A percentile compares a stretch with the other conserved stretches of the same genome.
phyloP scores from a whole-genome alignment of 352 stramenopile genomes.

The Aphanomyces invadans region DNA sequence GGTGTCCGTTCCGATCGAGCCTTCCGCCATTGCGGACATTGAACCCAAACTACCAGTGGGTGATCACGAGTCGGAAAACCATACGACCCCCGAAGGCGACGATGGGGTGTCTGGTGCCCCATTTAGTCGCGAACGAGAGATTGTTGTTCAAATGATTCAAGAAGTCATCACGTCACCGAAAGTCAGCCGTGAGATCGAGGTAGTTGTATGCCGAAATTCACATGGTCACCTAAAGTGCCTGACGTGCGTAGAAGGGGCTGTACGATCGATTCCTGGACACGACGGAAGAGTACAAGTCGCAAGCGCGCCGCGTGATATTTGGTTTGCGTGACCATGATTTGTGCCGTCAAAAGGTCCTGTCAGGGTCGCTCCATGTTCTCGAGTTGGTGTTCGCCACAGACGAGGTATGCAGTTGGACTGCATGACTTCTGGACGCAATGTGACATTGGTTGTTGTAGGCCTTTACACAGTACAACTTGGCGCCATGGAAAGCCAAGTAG shows the following conservation, averaged over 20 bases:
- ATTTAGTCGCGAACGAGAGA: constrained; percentile 1
- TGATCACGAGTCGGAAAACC: not conserved
- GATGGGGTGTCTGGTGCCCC: not conserved
- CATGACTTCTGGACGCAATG: not conserved
- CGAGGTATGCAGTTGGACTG: constrained; percentile 35
- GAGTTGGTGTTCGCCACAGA: constrained; percentile 69
- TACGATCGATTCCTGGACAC: constrained; percentile 79
- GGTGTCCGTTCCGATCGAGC: not conserved
- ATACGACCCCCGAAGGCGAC: constrained; percentile 6
- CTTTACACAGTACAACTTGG: constrained; percentile 12
- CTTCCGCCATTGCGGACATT: not conserved
- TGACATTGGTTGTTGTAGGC: not conserved
- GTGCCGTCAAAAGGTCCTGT: constrained; percentile 57
- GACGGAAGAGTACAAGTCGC: constrained; percentile 62
- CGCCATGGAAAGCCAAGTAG: constrained; percentile 3
- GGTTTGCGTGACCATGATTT: constrained; percentile 57
- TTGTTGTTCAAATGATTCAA: constrained; percentile 4
- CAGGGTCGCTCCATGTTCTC: constrained; percentile 50
- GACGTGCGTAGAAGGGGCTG: constrained; percentile 23
- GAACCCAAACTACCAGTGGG: not conserved
- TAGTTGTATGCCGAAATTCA: not conserved
- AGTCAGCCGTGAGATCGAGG: constrained; percentile 15
- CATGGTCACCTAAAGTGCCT: not conserved
- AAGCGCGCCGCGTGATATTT: constrained; percentile 74
- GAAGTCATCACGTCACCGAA: not conserved